Conservation (phyloP, 495 filamentous ascomycete genomes). For the Hyaloscypha variabilis region DNA sequence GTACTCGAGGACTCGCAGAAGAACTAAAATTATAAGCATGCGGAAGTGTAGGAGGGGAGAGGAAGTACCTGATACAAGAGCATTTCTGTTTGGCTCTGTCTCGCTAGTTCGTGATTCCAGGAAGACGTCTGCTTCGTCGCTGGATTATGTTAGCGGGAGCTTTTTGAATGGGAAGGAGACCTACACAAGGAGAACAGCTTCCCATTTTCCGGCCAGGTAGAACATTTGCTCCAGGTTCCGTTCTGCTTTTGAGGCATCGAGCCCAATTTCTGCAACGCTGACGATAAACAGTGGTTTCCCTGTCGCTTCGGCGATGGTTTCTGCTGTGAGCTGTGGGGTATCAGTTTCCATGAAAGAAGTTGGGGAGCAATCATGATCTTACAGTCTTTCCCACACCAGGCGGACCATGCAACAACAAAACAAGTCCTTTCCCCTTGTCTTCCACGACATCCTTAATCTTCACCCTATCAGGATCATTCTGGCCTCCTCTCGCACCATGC, state of each 20-base stretch:
- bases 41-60: neutral
- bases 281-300: slow-evolving; percentile 33
- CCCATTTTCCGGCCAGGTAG: slow-evolving; percentile 27
- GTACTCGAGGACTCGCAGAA: neutral
- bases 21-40: neutral
- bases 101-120: neutral
- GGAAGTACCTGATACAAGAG: neutral
- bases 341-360: neutral
- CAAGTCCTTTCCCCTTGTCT: slow-evolving; percentile 33
- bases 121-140: neutral
- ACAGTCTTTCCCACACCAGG: slow-evolving; percentile 9
- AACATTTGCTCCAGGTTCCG: slow-evolving; percentile 33
- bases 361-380: neutral
- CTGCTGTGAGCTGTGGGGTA: slow-evolving; percentile 17
- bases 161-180: neutral
- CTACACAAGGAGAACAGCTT: slow-evolving; percentile 33
- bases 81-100: neutral
- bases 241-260: slow-evolving; percentile 29
- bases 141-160: neutral
- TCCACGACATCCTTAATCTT: slow-evolving; percentile 27
- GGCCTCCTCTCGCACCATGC: slow-evolving; percentile 14
- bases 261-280: slow-evolving; percentile 32
- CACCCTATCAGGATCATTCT: neutral
- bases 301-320: slow-evolving; percentile 29
- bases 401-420: slow-evolving; percentile 31